Evolutionary conservation across 139 green algal species (phyloP), one percentile per base, ranked within the genome.

Genomic region (Bryopsis sp.): DNA sequence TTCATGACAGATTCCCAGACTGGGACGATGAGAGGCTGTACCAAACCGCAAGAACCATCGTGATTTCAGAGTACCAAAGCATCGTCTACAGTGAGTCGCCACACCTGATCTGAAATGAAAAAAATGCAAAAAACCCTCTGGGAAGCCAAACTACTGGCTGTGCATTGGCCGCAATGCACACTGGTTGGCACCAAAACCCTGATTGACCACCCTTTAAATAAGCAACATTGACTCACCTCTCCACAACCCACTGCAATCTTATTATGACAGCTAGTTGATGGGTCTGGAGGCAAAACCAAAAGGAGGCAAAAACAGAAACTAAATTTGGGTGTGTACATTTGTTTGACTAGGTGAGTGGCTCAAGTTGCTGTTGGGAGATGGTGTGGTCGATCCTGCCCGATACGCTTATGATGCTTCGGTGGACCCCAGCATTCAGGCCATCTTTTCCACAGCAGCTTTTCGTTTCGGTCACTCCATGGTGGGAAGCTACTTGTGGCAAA

Each of bases 401-500:
- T 69, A 38, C 32, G 15, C 32, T 11, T 69, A 69, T 35, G 22
- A 57, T 35, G 19, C 7, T 3, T 31, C 3, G 4, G 15, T 69
- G 19, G 62, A 69, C 32, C 35, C 62, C 33, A 58, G 35, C 62
- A 38, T 69, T 22, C 26, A 35, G 5, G 62, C 62, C 36, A 36
- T 69, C 37, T 69, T 69, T 36, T 47, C 62, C 8, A 69, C 62
- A 15, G 35, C 39, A 22, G 62, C 37, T 5, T 69, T 69, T 36
- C 35, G 62, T 15, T 57, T 69, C 26, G 62, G 62, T 35, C 62
- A 69, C 62, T 58, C 62, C 38, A 54, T 69, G 35, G 37, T 69
- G 8, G 62, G 62, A 15, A 69, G 31, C 4, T 48, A 69, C 43
- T 8, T 69, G 8, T 37, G 39, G 24, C 35, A 26, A 8, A 8